Percentiles rank a stretch among this genome's conserved stretches.
These are phyloP conservation scores for Psophocarpus tetragonolobus DNA, from an alignment of 306 rosid species.

Conservation along the genomic window DNA sequence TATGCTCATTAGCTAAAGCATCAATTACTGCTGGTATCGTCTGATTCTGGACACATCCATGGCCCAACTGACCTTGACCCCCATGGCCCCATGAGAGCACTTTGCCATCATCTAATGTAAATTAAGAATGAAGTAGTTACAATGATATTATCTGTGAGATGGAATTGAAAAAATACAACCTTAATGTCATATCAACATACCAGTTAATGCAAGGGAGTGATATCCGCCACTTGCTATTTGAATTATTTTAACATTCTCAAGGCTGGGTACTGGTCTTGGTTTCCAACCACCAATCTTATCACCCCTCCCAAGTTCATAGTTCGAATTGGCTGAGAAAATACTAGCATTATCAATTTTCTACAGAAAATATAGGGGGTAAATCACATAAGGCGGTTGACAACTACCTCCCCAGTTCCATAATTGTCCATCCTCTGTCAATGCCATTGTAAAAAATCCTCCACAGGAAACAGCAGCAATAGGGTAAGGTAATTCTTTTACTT, in stretches of 20 bases:
- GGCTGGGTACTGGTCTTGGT: conserved; percentile 76
- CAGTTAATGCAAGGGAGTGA: conserved; percentile 92
- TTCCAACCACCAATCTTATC: conserved; percentile 87
- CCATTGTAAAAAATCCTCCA: conserved; percentile 92
- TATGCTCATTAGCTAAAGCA: conserved; percentile 60
- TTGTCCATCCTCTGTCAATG: conserved; percentile 69
- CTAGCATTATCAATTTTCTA: conserved; percentile 25
- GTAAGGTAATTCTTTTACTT: conserved; percentile 68
- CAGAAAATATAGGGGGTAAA: background rate
- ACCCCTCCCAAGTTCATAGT: conserved; percentile 96
- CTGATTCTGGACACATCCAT: conserved; percentile 66
- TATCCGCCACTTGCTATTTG: conserved; percentile 94
- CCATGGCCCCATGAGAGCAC: conserved; percentile 99
- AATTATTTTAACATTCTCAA: conserved; percentile 59
- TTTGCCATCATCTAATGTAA: conserved; percentile 72
- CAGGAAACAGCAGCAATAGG: conserved; percentile 82
- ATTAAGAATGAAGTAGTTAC: conserved; percentile 30
- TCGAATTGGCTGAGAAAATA: conserved; percentile 72
- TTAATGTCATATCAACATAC: conserved; percentile 44
- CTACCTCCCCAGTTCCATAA: conserved; percentile 98
- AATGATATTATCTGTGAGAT: conserved; percentile 7
- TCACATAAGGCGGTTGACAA: background rate
- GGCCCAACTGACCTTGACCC: conserved; percentile 92
- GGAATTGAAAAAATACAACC: background rate
- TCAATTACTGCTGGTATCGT: conserved; percentile 64